Percentiles rank a stretch among this genome's conserved stretches.
Conservation (phyloP, 1,284 basidiomycete genomes). For the Ustilago xerochloae region DNA sequence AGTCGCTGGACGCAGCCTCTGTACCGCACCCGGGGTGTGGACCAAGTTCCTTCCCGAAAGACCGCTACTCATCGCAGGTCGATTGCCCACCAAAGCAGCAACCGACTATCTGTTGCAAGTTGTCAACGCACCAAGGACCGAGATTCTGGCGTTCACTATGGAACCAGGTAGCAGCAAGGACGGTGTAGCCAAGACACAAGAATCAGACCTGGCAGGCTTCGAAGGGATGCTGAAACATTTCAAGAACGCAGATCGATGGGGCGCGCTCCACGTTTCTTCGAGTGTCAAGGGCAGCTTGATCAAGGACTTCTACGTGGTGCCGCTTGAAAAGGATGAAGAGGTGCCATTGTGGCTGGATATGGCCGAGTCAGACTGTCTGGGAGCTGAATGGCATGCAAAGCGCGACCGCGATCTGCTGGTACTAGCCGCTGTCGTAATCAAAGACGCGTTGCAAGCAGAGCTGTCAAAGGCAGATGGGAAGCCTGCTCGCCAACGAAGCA, state of each 20-base stretch:
- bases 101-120: constrained; percentile 63
- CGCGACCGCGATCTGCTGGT: constrained; percentile 55
- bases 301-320: constrained; percentile 66
- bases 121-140: constrained; percentile 53
- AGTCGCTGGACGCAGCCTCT: constrained; percentile 45
- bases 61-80: constrained; percentile 57
- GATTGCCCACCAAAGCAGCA: constrained; percentile 59
- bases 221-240: constrained; percentile 36
- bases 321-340: constrained; percentile 50
- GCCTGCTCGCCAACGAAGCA: constrained; percentile 15
- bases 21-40: constrained; percentile 28
- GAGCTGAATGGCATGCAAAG: constrained; percentile 28
- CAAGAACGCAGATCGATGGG: constrained; percentile 54
- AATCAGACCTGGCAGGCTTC: constrained; percentile 34
- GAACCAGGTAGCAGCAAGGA: constrained; percentile 45
- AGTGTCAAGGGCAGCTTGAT: constrained; percentile 50
- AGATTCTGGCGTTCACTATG: constrained; percentile 54
- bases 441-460: constrained; percentile 40
- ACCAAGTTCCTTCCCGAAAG: constrained; percentile 51
- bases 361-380: constrained; percentile 47
- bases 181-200: background rate
- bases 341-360: constrained; percentile 63
- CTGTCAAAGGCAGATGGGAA: constrained; percentile 20
- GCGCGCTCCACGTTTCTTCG: constrained; percentile 55
- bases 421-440: constrained; percentile 56